These are phyloP conservation scores for Colletotrichum australisinense DNA, from an alignment of 2,329 filamentous ascomycete genomes.

Conservation along the genomic window DNA sequence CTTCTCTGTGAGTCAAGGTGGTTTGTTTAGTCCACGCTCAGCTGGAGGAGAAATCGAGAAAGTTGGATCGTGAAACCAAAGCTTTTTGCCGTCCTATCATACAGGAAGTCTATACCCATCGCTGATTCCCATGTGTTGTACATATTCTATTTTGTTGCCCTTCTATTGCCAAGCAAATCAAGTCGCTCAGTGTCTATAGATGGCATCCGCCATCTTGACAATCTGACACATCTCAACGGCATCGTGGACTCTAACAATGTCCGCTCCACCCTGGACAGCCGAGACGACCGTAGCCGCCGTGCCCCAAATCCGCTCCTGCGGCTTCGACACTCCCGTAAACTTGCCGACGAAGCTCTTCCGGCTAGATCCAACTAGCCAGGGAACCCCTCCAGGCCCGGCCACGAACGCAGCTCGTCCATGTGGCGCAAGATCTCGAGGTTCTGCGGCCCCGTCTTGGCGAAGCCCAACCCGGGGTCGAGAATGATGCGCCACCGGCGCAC, in stretches of 20 bases:
- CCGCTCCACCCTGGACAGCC: slow-evolving; percentile 86
- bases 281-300: slow-evolving; percentile 91
- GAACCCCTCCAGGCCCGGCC: slow-evolving; percentile 76
- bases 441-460: slow-evolving; percentile 85
- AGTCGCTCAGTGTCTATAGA: slow-evolving; percentile 70
- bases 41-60: neutral
- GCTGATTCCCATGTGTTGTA: neutral
- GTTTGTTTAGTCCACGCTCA: neutral
- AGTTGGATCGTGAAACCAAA: neutral
- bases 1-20: neutral
- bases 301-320: slow-evolving; percentile 81
- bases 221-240: slow-evolving; percentile 88
- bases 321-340: slow-evolving; percentile 79
- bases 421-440: slow-evolving; percentile 83
- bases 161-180: neutral
- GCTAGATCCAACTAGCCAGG: slow-evolving; percentile 91
- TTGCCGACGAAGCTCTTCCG: slow-evolving; percentile 90
- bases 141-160: neutral
- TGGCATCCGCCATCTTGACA: slow-evolving; percentile 90
- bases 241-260: slow-evolving; percentile 94
- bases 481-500: slow-evolving; percentile 94
- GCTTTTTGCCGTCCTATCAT: slow-evolving; percentile 2
- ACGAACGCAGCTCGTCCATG: slow-evolving; percentile 71
- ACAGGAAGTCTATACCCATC: neutral
- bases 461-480: slow-evolving; percentile 93